These are phyloP conservation scores for Hordeum vulgare DNA, from an alignment of 176 grass and related monocot genomes.

Conservation along the genomic window DNA sequence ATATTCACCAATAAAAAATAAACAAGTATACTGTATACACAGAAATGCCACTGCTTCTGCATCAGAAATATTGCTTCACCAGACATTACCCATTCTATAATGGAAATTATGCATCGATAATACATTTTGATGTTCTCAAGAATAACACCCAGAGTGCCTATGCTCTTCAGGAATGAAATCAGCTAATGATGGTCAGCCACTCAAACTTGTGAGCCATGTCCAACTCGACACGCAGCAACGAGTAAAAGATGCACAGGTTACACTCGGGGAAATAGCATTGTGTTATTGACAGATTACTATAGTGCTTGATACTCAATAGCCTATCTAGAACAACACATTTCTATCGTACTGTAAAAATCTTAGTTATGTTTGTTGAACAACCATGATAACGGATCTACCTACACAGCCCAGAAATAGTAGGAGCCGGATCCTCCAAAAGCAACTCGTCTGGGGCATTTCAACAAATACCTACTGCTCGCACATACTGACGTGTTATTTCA, in stretches of 20 bases:
- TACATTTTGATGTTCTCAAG: background rate
- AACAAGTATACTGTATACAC: background rate
- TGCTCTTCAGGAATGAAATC: background rate
- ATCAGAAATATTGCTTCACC: background rate
- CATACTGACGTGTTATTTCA: background rate
- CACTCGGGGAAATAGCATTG: background rate
- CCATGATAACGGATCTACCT: background rate
- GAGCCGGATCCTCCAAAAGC: background rate
- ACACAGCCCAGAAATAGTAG: background rate
- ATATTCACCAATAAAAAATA: background rate
- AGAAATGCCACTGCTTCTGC: background rate
- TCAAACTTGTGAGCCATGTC: background rate
- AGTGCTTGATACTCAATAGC: background rate
- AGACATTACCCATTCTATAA: background rate
- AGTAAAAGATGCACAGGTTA: background rate
- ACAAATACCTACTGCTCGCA: constrained; percentile 22
- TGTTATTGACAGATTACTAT: background rate
- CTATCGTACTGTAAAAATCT: background rate
- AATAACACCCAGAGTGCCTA: background rate
- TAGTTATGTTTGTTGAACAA: background rate
- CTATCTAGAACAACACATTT: background rate
- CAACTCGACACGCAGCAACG: background rate
- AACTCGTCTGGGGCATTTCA: constrained; percentile 28
- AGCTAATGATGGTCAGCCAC: background rate
- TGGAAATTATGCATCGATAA: background rate